Conservation (phyloP, 352 stramenopile genomes). For the Peronospora destructor region DNA sequence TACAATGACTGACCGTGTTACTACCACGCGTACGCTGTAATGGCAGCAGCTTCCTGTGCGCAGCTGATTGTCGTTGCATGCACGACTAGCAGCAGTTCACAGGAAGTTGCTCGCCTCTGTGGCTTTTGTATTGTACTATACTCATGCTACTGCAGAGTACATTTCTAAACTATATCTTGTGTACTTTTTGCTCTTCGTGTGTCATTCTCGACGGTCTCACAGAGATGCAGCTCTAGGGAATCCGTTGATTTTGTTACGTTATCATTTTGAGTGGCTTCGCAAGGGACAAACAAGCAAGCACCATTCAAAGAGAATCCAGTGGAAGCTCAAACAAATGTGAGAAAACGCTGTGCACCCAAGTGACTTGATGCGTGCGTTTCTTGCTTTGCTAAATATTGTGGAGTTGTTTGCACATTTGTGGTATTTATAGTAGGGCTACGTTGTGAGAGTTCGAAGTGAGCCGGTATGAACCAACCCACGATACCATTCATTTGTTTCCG, state of each 20-base stretch:
- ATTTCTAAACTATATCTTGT: conserved; percentile 29
- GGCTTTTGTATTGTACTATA: conserved; percentile 27
- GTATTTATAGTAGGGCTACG: conserved; percentile 7
- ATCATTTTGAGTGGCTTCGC: conserved; percentile 24
- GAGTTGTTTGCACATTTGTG: conserved; percentile 3
- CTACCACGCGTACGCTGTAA: conserved; percentile 4
- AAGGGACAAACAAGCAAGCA: conserved; percentile 10
- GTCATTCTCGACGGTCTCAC: conserved; percentile 6
- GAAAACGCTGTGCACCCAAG: conserved; percentile 17
- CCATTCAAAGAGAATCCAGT: conserved; percentile 16
- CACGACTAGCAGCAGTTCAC: conserved; percentile 8
- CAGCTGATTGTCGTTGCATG: conserved; percentile 10
- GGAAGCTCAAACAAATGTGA: conserved; percentile 13
- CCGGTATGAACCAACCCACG: not conserved
- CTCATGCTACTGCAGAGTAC: conserved; percentile 24
- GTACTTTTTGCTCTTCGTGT: conserved; percentile 11
- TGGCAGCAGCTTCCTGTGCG: conserved; percentile 25
- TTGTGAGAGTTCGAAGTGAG: conserved; percentile 9
- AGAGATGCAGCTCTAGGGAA: conserved; percentile 42
- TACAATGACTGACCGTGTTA: conserved; percentile 14
- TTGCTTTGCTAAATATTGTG: conserved; percentile 4
- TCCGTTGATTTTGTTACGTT: conserved; percentile 21
- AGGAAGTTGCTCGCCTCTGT: conserved; percentile 19
- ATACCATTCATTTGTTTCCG: conserved; percentile 2
- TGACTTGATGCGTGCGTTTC: conserved; percentile 6